Evolutionary conservation across 306 rosid species (phyloP).

Genomic region (Mimosa pudica): DNA sequence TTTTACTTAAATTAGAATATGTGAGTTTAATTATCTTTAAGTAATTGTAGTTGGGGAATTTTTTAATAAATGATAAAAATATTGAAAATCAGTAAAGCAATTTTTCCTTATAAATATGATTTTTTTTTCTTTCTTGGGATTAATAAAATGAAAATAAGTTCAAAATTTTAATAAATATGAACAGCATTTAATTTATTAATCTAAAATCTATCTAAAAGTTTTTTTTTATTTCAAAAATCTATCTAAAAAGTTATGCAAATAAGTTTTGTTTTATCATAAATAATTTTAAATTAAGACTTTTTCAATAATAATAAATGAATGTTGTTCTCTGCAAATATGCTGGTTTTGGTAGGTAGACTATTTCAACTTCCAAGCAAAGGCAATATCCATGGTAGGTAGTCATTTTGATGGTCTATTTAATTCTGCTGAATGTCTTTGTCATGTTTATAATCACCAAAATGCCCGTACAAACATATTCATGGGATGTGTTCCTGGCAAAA

Average conservation of each 20-base stretch:
- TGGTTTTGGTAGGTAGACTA: background rate
- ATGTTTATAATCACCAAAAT: background rate
- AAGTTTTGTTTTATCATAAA: background rate
- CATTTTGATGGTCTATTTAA: background rate
- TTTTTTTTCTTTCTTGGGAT: background rate
- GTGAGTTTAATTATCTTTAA: too few relatives aligned
- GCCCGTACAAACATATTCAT: background rate
- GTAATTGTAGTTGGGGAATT: too few relatives aligned
- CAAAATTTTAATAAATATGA: background rate
- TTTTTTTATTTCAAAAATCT: too few relatives aligned
- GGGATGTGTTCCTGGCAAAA: too few relatives aligned
- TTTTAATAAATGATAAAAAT: too few relatives aligned
- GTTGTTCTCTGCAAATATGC: background rate
- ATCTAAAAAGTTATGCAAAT: background rate
- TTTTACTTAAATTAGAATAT: too few relatives aligned
- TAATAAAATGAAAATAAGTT: background rate
- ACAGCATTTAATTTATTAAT: background rate
- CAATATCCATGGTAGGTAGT: background rate
- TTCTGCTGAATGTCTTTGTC: background rate
- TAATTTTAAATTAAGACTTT: too few relatives aligned
- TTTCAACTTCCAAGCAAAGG: conserved; percentile 1
- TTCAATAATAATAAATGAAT: background rate
- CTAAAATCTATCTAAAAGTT: too few relatives aligned
- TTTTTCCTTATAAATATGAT: background rate
- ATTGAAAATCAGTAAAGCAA: background rate